phyloP scores from a whole-genome alignment of 352 stramenopile genomes.

The Lagenidium giganteum region DNA sequence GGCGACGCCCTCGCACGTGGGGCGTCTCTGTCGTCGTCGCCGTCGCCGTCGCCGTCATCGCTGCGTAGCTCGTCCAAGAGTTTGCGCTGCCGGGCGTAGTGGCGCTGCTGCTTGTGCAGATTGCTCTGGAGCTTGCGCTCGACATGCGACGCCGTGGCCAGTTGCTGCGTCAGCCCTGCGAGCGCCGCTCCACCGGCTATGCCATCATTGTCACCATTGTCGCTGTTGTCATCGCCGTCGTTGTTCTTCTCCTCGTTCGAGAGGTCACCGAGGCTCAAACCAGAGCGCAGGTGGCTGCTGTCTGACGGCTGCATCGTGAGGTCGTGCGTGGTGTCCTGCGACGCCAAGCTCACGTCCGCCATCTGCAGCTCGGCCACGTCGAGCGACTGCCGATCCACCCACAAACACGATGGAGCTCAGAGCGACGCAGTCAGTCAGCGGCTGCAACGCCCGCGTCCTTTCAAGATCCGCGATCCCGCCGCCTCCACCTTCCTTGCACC shows the following conservation, averaged over 20 bases:
- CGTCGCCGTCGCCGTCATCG: slow-evolving; percentile 6
- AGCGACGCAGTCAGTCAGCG: no score
- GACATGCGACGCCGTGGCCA: slow-evolving; percentile 14
- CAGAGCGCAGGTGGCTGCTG: slow-evolving; percentile 14
- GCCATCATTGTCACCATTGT: slow-evolving; percentile 4
- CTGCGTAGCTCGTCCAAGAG: slow-evolving; percentile 53
- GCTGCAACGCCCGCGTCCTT: no score
- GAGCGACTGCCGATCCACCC: no score
- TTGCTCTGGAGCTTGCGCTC: slow-evolving; percentile 48
- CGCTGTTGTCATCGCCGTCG: slow-evolving; percentile 5
- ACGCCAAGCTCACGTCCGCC: slow-evolving; percentile 3
- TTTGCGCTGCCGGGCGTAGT: slow-evolving; percentile 51
- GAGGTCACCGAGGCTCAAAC: slow-evolving; percentile 44
- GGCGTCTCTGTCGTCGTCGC: not conserved
- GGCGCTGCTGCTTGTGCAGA: slow-evolving; percentile 48
- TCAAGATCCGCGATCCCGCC: no score
- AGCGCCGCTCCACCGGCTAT: not conserved
- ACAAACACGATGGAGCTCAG: no score
- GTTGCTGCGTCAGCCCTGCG: not conserved
- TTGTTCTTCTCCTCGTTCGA: slow-evolving; percentile 15
- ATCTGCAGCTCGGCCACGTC: no score
- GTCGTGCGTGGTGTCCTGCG: slow-evolving; percentile 8
- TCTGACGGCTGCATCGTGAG: slow-evolving; percentile 1
- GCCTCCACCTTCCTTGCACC: no score
- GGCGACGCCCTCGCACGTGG: slow-evolving; percentile 9